A percentile compares a stretch with the other conserved stretches of the same genome.
Conservation (phyloP, 768 basidiomycete species). For the Panus rudis region DNA sequence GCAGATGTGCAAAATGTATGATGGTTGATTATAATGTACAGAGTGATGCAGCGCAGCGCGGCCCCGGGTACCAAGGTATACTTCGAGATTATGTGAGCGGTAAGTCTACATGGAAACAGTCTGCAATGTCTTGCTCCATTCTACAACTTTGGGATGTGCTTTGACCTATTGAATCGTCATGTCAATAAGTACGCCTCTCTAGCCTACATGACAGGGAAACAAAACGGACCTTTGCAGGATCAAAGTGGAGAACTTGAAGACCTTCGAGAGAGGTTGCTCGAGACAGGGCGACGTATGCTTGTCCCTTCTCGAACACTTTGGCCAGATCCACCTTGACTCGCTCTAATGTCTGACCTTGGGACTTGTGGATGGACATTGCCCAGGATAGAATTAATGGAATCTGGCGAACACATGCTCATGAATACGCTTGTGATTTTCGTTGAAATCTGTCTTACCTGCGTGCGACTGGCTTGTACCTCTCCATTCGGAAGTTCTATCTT, state of each 20-base stretch:
- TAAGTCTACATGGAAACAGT: slow-evolving; percentile 32
- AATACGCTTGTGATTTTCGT: background rate
- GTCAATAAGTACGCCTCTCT: background rate
- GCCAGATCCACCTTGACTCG: slow-evolving; percentile 92
- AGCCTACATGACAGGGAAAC: background rate
- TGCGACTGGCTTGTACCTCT: slow-evolving; percentile 71
- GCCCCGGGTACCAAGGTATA: no score
- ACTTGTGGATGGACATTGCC: slow-evolving; percentile 99
- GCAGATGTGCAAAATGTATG: no score
- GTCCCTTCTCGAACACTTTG: slow-evolving; percentile 90
- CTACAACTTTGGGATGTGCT: slow-evolving; percentile 64
- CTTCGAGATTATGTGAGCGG: no score
- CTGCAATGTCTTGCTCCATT: slow-evolving; percentile 67
- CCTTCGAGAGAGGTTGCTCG: slow-evolving; percentile 84
- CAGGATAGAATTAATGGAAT: slow-evolving; percentile 85
- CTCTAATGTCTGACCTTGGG: slow-evolving; percentile 93
- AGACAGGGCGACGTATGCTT: slow-evolving; percentile 88
- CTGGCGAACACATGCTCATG: slow-evolving; percentile 31
- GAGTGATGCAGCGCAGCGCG: no score
- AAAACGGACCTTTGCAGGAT: slow-evolving; percentile 54
- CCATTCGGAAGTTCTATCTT: slow-evolving; percentile 86
- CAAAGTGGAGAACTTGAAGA: slow-evolving; percentile 78
- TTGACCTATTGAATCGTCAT: slow-evolving; percentile 41
- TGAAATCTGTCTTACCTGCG: slow-evolving; percentile 47
- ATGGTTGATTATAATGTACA: no score